Conservation (phyloP, 2,329 filamentous ascomycete genomes). For the Ceratocystis cubensis region DNA sequence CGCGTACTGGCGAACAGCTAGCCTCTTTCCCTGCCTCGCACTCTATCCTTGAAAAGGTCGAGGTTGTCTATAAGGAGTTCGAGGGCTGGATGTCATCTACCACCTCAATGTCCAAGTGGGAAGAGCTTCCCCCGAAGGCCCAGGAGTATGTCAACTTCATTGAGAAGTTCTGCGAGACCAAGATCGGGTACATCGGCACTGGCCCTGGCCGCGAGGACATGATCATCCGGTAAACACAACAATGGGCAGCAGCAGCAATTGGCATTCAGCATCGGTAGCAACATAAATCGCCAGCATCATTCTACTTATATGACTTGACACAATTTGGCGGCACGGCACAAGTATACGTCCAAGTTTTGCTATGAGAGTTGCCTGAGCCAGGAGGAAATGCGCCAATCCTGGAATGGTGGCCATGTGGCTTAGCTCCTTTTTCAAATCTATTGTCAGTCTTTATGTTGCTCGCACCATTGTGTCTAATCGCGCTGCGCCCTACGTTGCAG, state of each 20-base stretch:
- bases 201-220: constrained; percentile 53
- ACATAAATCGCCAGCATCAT: neutral
- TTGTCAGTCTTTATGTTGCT: neutral
- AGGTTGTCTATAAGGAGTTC: constrained; percentile 56
- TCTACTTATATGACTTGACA: neutral
- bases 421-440: neutral
- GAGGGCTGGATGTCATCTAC: constrained; percentile 57
- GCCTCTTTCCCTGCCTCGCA: constrained; percentile 55
- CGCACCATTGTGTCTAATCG: too few relatives aligned
- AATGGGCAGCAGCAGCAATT: neutral
- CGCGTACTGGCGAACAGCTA: constrained; percentile 35
- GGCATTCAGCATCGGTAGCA: too few relatives aligned
- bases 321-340: neutral
- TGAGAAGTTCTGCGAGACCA: constrained; percentile 51
- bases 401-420: constrained; percentile 21
- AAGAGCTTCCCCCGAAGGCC: constrained; percentile 51
- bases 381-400: constrained; percentile 21
- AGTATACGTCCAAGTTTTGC: neutral
- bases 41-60: constrained; percentile 42
- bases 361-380: constrained; percentile 4
- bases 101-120: constrained; percentile 45
- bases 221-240: constrained; percentile 32
- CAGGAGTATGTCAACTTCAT: constrained; percentile 55
- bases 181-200: constrained; percentile 48
- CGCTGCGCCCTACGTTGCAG: too few relatives aligned